Evolutionary conservation across 2,329 filamentous ascomycete genomes (phyloP).

Genomic region (Drechslerella coelobrocha): DNA sequence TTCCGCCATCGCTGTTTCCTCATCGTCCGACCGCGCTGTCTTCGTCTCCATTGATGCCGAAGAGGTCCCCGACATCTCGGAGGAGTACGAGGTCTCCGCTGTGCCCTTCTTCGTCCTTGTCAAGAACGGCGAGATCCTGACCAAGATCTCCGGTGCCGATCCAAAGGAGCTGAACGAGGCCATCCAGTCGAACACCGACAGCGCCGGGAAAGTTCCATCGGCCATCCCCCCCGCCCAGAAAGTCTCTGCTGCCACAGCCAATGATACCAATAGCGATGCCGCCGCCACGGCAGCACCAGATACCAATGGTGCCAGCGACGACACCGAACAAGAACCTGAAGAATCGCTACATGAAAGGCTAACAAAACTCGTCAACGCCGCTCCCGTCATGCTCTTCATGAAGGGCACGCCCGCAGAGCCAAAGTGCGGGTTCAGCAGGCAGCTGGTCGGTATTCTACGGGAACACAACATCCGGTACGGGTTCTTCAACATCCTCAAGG

Average conservation of each 20-base stretch:
- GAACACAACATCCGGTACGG: constrained; percentile 94
- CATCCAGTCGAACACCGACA: constrained; percentile 77
- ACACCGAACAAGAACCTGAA: constrained; percentile 64
- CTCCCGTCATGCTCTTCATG: constrained; percentile 98
- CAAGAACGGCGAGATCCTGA: constrained; percentile 75
- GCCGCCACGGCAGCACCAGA: constrained; percentile 53
- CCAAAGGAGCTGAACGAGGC: constrained; percentile 81
- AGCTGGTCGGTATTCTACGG: constrained; percentile 82
- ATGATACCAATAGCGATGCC: constrained; percentile 51
- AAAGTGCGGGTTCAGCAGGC: constrained; percentile 90
- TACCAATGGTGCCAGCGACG: constrained; percentile 57
- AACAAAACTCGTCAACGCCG: constrained; percentile 85
- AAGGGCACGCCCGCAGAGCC: constrained; percentile 89
- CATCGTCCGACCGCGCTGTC: constrained; percentile 64
- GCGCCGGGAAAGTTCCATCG: constrained; percentile 58
- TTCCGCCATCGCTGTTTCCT: constrained; percentile 23
- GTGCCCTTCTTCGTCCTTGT: constrained; percentile 90
- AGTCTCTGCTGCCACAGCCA: constrained; percentile 34
- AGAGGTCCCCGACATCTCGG: constrained; percentile 87
- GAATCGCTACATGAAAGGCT: constrained; percentile 85
- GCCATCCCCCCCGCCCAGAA: constrained; percentile 55
- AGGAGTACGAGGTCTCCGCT: constrained; percentile 90
- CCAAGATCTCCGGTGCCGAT: constrained; percentile 88
- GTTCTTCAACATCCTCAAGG: constrained; percentile 98
- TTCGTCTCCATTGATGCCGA: constrained; percentile 95